Evolutionary conservation across 495 filamentous ascomycete genomes (phyloP), one percentile per base, ranked within the genome.

Genomic region (Cercophora newfieldiana): DNA sequence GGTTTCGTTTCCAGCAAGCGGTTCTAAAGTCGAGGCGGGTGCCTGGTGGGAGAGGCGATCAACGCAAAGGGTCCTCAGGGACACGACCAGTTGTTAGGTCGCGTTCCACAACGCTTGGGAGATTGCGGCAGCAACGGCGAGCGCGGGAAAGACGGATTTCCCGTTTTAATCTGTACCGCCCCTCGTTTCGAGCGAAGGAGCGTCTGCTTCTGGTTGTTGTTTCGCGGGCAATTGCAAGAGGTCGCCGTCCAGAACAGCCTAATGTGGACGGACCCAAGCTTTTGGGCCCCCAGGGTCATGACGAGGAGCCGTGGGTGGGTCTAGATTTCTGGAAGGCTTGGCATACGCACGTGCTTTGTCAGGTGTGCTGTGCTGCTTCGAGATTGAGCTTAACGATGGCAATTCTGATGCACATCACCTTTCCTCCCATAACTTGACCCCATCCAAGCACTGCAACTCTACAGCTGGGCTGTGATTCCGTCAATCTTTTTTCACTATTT

Each of bases 161-260:
- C 18, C 37, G 3, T 44, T 8, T 44, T 16, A 44, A 44, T 44
- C 37, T 14, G 24, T 53, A 24, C n/a, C 22, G 50, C 25, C 25
- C 50, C 50, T 53, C 50, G 50, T 22, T 53, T 53, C 2, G 50
- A 22, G 8, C 25, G 50, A 26, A 26, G 50, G 24, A 53, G 19
- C 50, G 2, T 22, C 50, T 16, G 37, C 18, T 44, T 44, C 37
- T 8, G 37, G 37, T 2, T 44, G 10, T 44, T 44, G 50, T 8
- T 22, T 53, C 25, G 50, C 50, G n/a, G 50, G 50, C 50, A 53
- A 53, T 53, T 53, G 50, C 50, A 53, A 19, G 24, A 22, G 24
- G 50, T 53, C 50, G 50, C 57, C 22, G 33, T 60, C 24, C 26
- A 51, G 44, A 61, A 61, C 59, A 61, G 59, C 59, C 59, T 61